Base-by-base conservation (phyloP, 2,329 filamentous ascomycete species). In the Corynespora cassiicola region DNA sequence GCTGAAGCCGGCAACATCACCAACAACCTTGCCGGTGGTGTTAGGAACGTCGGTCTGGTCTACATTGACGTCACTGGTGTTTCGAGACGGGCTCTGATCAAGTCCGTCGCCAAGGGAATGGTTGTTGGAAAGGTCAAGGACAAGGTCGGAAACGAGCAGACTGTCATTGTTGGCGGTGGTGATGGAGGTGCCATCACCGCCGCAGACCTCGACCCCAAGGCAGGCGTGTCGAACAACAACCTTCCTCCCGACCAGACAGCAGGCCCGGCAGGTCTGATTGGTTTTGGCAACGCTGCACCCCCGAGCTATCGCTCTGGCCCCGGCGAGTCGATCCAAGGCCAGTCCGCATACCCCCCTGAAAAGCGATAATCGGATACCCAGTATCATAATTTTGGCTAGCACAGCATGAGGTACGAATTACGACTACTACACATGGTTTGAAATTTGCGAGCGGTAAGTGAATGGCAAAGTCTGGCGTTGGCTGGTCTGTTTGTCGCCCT, bases 1-100 rank as follows among this genome's bases (percentile, higher is more conserved):
- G 63, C 80, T 1, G 90, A 99, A 69, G 94, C 94, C 0, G 89
- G 90, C 11, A 78, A 85, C 22, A 76, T 97, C 11, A 86, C 90
- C 2, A 78, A 78, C 26, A 78, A 88, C 36, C 70, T 99, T 14
- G 88, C 90, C 1, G 86, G 89, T 5, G 92, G 91, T 16, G 85
- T 96, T 58, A 96, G 94, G 77, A 99, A 97, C 52, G 94, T 97
- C 6, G 94, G 91, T 5, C 77, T 99, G 18, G 94, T 99, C 20
- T 99, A 99, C 65, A 96, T 99, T 45, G 94, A 99, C 57, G 92
- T 95, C 2, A 87, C 91, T 0, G 94, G 94, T 22, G 94, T 99
- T 2, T 95, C 88, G 38, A 80, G 94, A 26, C 83, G 85, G 45
- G 94, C 94, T 0, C 83, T 99, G 27, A 81, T 99, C 63, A 99